A percentile compares a stretch with the other conserved stretches of the same genome.
phyloP scores from a whole-genome alignment of 2,329 filamentous ascomycete genomes.

The Alternaria sp. region DNA sequence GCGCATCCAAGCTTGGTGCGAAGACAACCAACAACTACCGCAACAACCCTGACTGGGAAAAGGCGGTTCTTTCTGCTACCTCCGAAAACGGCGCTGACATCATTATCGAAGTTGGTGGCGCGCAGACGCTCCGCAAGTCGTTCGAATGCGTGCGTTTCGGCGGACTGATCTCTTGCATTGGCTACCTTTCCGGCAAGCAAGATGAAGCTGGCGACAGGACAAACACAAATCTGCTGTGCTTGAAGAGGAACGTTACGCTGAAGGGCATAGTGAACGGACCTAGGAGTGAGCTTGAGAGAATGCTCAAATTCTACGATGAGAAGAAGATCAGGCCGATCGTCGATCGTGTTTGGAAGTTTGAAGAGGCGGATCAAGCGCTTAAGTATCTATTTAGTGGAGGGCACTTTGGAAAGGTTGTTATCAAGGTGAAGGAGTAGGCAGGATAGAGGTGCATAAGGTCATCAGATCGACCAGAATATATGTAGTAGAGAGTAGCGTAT shows the following conservation, averaged over 20 bases:
- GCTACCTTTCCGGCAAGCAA: constrained; percentile 61
- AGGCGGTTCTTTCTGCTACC: constrained; percentile 61
- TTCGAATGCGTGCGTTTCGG: constrained; percentile 56
- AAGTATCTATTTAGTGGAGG: constrained; percentile 43
- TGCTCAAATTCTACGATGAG: constrained; percentile 54
- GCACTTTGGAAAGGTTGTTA: constrained; percentile 54
- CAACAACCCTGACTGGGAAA: constrained; percentile 66
- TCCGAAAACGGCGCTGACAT: constrained; percentile 56
- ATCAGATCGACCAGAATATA: not conserved
- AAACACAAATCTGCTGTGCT: constrained; percentile 67
- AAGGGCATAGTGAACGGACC: constrained; percentile 71
- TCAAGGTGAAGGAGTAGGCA: constrained; percentile 40
- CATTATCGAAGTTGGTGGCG: constrained; percentile 62
- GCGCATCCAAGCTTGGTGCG: constrained; percentile 65
- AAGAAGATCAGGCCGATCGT: constrained; percentile 55
- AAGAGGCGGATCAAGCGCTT: constrained; percentile 41
- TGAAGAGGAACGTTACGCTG: constrained; percentile 61
- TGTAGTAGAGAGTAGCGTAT: no score
- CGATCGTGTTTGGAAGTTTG: constrained; percentile 53
- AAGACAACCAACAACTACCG: constrained; percentile 69
- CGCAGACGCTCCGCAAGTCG: constrained; percentile 58
- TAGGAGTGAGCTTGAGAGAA: constrained; percentile 60
- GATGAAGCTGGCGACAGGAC: constrained; percentile 63
- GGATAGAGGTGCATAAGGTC: not conserved
- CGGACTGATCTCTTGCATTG: constrained; percentile 54